Evolutionary conservation across 23 red algal species (phyloP), one percentile per base, ranked within the genome.

Genomic region (Gracilaria vermiculophylla): DNA sequence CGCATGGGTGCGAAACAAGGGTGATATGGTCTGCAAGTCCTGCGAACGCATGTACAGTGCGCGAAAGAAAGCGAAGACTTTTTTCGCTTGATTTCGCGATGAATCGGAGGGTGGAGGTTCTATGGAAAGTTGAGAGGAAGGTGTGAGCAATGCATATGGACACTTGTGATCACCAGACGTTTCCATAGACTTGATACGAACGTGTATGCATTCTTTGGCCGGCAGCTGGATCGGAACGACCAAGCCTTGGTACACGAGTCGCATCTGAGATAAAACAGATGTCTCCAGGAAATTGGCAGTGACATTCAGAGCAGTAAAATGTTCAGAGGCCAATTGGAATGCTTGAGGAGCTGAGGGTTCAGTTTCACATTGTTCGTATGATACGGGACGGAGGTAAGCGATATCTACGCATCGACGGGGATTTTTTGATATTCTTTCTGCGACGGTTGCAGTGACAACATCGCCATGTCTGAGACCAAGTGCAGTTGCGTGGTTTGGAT

Each of bases 161-260:
- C 24, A 27, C 2, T 48, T 2, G n/a, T 42, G 33, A 33, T 56
- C 29, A 2, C 53, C 60, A 33, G 37, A 37, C 5, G 72, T 48
- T 13, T 76, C 51, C 43, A 88, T 76, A 2, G 49, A 64, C 17
- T 55, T 69, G 57, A 88, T 43, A 12, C 69, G 84, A 2, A 88
- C 66, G 19, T 56, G 32, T 42, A 88, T 47, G 39, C 31, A 44
- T 47, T 88, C 66, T 31, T 57, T 44, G 2, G 52, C 84, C 1
- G 84, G 84, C 20, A 88, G 20, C 17, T 62, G 72, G 48, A 88
- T 67, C 42, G 84, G 84, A 40, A 88, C 39, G 33, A 60, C 40
- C 28, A 88, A 70, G 19, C 28, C 29, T 27, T 67, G 25, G 53
- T 76, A 76, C 17, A 88, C 1, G 16, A 88, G 19, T 49, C 84